Percentiles rank a stretch among this genome's conserved stretches.
These are phyloP conservation scores for Solanum phureja DNA, from an alignment of 257 asterid genomes.

Conservation along the genomic window DNA sequence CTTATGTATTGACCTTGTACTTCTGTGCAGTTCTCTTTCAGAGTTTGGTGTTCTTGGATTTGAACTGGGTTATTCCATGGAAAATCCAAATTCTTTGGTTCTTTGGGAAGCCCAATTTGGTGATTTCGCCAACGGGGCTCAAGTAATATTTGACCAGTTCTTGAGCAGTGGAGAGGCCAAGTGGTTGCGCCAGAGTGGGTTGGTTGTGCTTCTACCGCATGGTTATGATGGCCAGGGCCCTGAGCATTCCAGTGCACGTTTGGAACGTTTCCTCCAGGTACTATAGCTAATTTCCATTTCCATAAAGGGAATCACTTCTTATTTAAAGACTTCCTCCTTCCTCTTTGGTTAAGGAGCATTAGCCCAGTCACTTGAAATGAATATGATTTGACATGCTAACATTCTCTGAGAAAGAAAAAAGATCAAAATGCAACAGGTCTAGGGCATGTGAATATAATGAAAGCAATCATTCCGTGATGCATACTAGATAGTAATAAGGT, in stretches of 20 bases:
- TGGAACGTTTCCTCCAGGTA: constrained; percentile 95
- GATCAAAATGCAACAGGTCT: not conserved
- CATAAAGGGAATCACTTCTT: not conserved
- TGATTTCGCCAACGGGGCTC: constrained; percentile 90
- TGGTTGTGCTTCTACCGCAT: constrained; percentile 83
- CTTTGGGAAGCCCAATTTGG: constrained; percentile 99
- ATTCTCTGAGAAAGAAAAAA: not conserved
- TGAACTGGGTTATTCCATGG: constrained; percentile 96
- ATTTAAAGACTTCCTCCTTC: not conserved
- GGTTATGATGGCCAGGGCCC: constrained; percentile 98
- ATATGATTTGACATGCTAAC: not conserved
- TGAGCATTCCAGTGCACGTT: constrained; percentile 93
- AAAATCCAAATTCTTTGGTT: constrained; percentile 87
- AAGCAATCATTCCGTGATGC: not conserved
- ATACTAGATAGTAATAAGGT: not conserved
- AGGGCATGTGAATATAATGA: not conserved
- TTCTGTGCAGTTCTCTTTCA: constrained; percentile 68
- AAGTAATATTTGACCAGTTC: constrained; percentile 92
- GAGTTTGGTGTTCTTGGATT: constrained; percentile 93
- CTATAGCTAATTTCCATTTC: not conserved
- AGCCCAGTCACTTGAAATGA: not conserved
- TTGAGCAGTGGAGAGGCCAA: constrained; percentile 94
- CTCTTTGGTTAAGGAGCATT: not conserved
- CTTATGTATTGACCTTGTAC: not conserved
- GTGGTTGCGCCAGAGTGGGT: constrained; percentile 93